Percentiles rank a stretch among this genome's conserved stretches.
Conservation (phyloP, 2,329 filamentous ascomycete species). For the Exophiala dermatitidis region DNA sequence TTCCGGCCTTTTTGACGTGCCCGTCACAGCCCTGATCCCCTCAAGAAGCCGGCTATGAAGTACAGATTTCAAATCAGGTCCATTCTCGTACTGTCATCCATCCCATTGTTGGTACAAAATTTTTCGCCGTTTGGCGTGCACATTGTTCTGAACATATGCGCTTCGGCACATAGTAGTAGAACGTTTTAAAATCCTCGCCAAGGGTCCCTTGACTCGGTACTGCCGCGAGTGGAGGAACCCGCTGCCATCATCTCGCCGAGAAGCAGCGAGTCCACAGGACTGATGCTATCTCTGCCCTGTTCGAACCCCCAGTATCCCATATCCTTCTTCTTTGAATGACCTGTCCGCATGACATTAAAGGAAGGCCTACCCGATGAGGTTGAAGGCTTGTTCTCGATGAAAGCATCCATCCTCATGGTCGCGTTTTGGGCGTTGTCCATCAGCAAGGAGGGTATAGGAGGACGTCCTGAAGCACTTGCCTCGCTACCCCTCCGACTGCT, state of each 20-base stretch:
- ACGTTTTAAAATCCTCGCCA: slow-evolving; percentile 19
- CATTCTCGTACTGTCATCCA: slow-evolving; percentile 8
- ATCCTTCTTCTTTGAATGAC: slow-evolving; percentile 26
- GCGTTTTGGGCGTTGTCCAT: slow-evolving; percentile 23
- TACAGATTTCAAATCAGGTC: background rate
- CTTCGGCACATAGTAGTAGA: background rate
- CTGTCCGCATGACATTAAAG: slow-evolving; percentile 21
- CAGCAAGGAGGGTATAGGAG: slow-evolving; percentile 59
- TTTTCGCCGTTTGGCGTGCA: slow-evolving; percentile 10
- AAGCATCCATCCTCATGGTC: slow-evolving; percentile 94
- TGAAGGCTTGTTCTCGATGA: slow-evolving; percentile 53
- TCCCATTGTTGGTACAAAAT: slow-evolving; percentile 4
- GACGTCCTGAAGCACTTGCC: slow-evolving; percentile 49
- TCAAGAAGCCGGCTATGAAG: no score
- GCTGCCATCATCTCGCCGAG: slow-evolving; percentile 23
- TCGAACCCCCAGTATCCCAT: slow-evolving; percentile 28
- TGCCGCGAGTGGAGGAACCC: slow-evolving; percentile 20
- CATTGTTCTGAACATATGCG: slow-evolving; percentile 13
- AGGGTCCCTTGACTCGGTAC: slow-evolving; percentile 18
- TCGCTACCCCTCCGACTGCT: slow-evolving; percentile 35
- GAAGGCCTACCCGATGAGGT: slow-evolving; percentile 23
- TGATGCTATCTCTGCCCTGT: slow-evolving; percentile 20
- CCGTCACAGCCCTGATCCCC: background rate
- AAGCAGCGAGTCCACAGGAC: slow-evolving; percentile 22
- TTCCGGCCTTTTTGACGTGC: background rate